phyloP scores from a whole-genome alignment of 1,139 yeast species.

The Taiozyma sp. region DNA sequence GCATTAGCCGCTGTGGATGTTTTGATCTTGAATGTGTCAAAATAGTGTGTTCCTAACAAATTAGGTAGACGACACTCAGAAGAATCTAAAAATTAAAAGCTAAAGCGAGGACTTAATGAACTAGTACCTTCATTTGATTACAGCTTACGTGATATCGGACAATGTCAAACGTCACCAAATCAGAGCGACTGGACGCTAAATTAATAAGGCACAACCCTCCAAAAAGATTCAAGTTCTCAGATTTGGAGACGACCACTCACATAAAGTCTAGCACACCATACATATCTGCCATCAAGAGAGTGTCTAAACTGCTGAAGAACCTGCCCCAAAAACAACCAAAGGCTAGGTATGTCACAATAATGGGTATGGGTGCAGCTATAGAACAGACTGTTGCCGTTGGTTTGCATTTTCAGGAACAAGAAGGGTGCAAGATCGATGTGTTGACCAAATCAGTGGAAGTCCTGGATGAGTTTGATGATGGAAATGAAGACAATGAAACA shows the following conservation, averaged over 20 bases:
- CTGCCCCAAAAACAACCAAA: conserved; percentile 32
- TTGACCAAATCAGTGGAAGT: conserved; percentile 56
- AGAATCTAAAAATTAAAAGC: background rate
- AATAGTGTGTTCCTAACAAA: background rate
- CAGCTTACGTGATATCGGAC: background rate
- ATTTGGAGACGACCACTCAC: conserved; percentile 43
- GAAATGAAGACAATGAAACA: conserved; percentile 28
- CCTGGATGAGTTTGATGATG: conserved; percentile 49
- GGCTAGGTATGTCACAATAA: conserved; percentile 41
- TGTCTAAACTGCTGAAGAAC: conserved; percentile 39
- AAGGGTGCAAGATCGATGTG: conserved; percentile 43
- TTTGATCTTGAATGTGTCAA: background rate
- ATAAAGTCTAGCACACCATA: conserved; percentile 58
- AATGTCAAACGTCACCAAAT: background rate
- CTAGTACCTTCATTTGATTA: background rate
- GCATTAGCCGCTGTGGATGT: background rate
- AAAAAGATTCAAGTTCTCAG: conserved; percentile 30
- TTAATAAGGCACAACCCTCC: conserved; percentile 44
- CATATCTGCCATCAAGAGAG: conserved; percentile 54
- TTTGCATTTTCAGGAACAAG: conserved; percentile 42
- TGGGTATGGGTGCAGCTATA: conserved; percentile 68
- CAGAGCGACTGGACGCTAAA: conserved; percentile 20
- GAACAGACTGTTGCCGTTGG: conserved; percentile 50
- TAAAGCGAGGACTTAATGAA: too few species aligned
- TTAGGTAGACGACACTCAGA: background rate